These are phyloP conservation scores for Globisporangium cylindrosporum DNA, from an alignment of 352 stramenopile species.

Conservation along the genomic window DNA sequence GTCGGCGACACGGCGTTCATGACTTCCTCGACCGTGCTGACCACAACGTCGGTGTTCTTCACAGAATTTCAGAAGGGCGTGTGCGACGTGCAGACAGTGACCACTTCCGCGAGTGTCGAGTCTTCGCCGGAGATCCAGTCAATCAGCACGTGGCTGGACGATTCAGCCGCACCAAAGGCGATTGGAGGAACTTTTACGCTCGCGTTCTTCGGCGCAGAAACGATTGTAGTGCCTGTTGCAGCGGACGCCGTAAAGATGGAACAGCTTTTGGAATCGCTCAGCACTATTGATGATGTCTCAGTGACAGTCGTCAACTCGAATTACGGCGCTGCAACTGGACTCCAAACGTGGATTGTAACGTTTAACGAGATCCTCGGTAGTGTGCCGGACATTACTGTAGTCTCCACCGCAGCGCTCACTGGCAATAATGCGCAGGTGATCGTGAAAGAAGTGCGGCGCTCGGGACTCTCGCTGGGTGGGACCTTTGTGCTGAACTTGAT, in stretches of 20 bases:
- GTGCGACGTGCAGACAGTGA: constrained; percentile 95
- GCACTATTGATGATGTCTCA: constrained; percentile 73
- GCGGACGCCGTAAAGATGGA: constrained; percentile 44
- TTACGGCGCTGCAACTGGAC: constrained; percentile 38
- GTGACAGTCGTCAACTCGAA: constrained; percentile 51
- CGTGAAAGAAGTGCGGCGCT: constrained; percentile 69
- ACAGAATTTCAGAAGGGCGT: constrained; percentile 76
- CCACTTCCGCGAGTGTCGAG: constrained; percentile 84
- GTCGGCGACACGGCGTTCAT: constrained; percentile 46
- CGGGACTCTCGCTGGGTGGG: constrained; percentile 82
- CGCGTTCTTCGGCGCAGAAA: constrained; percentile 44
- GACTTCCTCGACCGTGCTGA: constrained; percentile 33
- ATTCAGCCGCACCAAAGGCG: constrained; percentile 23
- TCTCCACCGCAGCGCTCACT: constrained; percentile 44
- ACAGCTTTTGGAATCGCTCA: constrained; percentile 63
- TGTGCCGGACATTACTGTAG: constrained; percentile 77
- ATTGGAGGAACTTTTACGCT: constrained; percentile 73
- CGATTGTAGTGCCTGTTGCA: constrained; percentile 39
- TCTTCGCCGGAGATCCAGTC: constrained; percentile 90
- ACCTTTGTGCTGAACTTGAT: constrained; percentile 94
- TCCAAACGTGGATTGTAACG: constrained; percentile 84
- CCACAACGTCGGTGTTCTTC: constrained; percentile 36
- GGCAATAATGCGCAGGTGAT: constrained; percentile 55
- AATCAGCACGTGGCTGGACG: constrained; percentile 75
- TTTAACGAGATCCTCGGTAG: constrained; percentile 93